These are phyloP conservation scores for Hippophae gyantsensis DNA, from an alignment of 306 rosid genomes.

Conservation along the genomic window DNA sequence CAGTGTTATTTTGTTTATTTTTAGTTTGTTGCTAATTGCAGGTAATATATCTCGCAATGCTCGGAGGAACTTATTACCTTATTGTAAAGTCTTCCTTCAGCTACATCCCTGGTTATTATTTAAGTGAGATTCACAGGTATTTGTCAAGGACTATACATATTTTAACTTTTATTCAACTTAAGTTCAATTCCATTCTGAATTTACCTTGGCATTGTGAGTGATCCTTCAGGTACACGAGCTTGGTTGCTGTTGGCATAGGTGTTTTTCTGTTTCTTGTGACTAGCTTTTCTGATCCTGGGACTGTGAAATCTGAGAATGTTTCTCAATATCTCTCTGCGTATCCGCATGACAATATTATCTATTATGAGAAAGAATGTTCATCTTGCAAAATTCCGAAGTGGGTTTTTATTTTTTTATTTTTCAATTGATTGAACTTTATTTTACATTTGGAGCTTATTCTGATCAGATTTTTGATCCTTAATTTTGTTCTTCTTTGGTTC, in stretches of 20 bases:
- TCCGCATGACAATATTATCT: conserved; percentile 76
- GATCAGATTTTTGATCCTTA: neutral
- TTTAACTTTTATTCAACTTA: conserved; percentile 1
- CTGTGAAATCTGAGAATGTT: conserved; percentile 60
- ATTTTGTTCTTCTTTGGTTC: conserved; percentile 17
- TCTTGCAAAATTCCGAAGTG: conserved; percentile 91
- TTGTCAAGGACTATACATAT: neutral
- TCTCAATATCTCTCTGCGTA: conserved; percentile 65
- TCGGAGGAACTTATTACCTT: conserved; percentile 52
- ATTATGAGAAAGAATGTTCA: conserved; percentile 68
- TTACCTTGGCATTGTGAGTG: conserved; percentile 17
- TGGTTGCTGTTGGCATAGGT: conserved; percentile 63
- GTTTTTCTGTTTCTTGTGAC: conserved; percentile 77
- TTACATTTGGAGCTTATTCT: conserved; percentile 2
- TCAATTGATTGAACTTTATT: neutral
- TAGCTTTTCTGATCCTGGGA: conserved; percentile 92
- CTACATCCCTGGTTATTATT: conserved; percentile 80
- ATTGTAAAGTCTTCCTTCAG: conserved; percentile 45
- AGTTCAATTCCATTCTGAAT: conserved; percentile 1
- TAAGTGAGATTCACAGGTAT: conserved; percentile 75
- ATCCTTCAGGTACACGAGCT: conserved; percentile 70
- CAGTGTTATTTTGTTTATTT: conserved; percentile 2
- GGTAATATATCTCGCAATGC: conserved; percentile 58
- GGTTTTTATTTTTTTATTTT: conserved; percentile 16
- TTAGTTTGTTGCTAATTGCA: conserved; percentile 23